A percentile compares a stretch with the other conserved stretches of the same genome.
These are phyloP conservation scores for Lasiodiplodia sp. DNA, from an alignment of 2,329 filamentous ascomycete species.

Conservation along the genomic window DNA sequence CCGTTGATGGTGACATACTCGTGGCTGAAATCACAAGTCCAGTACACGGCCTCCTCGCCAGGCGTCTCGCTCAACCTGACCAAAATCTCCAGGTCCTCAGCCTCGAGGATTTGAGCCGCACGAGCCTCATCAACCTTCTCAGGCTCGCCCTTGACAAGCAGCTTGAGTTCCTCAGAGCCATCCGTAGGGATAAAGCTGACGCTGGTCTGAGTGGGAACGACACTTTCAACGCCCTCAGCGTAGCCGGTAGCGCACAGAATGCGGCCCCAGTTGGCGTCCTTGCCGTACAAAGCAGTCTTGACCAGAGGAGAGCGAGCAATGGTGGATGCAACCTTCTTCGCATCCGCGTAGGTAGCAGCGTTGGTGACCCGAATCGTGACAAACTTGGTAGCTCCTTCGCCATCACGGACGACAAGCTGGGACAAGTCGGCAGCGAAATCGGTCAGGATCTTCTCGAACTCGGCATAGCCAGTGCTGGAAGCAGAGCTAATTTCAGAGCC, in stretches of 20 bases:
- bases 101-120: slow-evolving; percentile 78
- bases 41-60: slow-evolving; percentile 72
- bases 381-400: slow-evolving; percentile 97
- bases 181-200: slow-evolving; percentile 82
- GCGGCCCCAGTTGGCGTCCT: slow-evolving; percentile 98
- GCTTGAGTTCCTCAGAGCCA: slow-evolving; percentile 76
- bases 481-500: slow-evolving; percentile 68
- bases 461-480: slow-evolving; percentile 63
- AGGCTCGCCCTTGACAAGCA: slow-evolving; percentile 81
- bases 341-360: slow-evolving; percentile 72
- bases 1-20: slow-evolving; percentile 79
- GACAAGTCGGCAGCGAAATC: slow-evolving; percentile 84
- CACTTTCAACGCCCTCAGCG: slow-evolving; percentile 67
- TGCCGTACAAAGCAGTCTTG: slow-evolving; percentile 96
- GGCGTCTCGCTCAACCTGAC: slow-evolving; percentile 74
- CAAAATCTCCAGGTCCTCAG: slow-evolving; percentile 78
- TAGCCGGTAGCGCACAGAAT: slow-evolving; percentile 96
- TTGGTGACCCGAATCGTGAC: slow-evolving; percentile 88
- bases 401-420: slow-evolving; percentile 92
- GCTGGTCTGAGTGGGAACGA: slow-evolving; percentile 74
- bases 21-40: slow-evolving; percentile 87
- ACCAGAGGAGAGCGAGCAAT: slow-evolving; percentile 93
- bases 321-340: slow-evolving; percentile 80
- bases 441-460: slow-evolving; percentile 74
- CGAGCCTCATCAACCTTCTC: slow-evolving; percentile 78